These are phyloP conservation scores for Hirschfeldia incana DNA, from an alignment of 345 rosid genomes.

Conservation along the genomic window DNA sequence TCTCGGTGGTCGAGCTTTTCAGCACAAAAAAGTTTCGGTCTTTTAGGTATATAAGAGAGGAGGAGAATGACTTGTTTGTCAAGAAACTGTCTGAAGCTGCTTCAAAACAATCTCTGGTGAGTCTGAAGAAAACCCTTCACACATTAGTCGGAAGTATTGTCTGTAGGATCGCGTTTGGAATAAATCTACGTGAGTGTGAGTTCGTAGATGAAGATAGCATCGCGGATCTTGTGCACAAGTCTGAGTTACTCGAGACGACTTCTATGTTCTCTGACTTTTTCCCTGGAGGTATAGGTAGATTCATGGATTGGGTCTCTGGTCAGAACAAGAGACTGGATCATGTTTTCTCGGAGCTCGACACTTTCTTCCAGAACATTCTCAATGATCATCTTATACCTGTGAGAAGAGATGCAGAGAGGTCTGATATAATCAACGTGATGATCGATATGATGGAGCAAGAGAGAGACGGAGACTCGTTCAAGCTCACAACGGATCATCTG, in stretches of 20 bases:
- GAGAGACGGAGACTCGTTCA: constrained; percentile 10
- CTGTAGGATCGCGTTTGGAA: constrained; percentile 1
- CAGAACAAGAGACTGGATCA: constrained; percentile 10
- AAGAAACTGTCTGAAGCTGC: constrained; percentile 10
- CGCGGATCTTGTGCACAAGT: constrained; percentile 16
- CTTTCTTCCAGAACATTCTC: constrained; percentile 27
- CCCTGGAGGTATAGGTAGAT: constrained; percentile 16
- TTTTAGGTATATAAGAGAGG: constrained; percentile 8
- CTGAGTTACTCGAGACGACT: background rate
- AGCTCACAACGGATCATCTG: constrained; percentile 42
- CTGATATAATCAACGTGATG: constrained; percentile 52
- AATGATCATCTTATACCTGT: constrained; percentile 29
- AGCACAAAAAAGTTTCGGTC: constrained; percentile 13
- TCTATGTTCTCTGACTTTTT: constrained; percentile 23
- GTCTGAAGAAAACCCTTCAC: constrained; percentile 16
- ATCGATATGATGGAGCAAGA: constrained; percentile 36
- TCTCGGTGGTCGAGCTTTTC: constrained; percentile 16
- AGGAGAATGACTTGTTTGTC: constrained; percentile 20
- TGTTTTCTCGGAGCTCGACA: constrained; percentile 21
- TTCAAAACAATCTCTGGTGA: background rate
- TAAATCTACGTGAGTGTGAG: constrained; percentile 28
- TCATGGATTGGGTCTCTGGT: constrained; percentile 24
- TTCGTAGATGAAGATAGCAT: constrained; percentile 10
- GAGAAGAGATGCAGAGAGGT: background rate
- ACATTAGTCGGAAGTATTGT: constrained; percentile 1